phyloP scores from a whole-genome alignment of 2,329 filamentous ascomycete genomes.

The Stemphylium vesicarium region DNA sequence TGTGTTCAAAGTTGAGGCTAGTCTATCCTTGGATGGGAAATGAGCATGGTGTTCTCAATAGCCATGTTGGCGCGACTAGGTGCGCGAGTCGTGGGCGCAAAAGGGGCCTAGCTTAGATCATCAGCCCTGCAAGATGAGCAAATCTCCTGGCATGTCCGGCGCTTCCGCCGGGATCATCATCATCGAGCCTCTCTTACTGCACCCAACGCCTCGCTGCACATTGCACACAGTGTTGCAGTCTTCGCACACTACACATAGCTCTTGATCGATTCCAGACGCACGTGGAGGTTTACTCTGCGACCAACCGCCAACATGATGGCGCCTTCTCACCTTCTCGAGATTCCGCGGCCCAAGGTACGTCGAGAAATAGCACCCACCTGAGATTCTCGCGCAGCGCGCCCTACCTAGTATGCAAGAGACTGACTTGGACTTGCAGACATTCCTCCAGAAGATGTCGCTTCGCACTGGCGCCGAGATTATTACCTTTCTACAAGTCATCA shows the following conservation, averaged over 20 bases:
- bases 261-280: neutral
- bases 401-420: conserved; percentile 1
- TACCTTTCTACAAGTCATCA: conserved; percentile 81
- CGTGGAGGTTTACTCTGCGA: conserved; percentile 6
- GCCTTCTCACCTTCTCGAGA: conserved; percentile 43
- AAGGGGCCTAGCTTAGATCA: conserved; percentile 22
- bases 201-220: conserved; percentile 5
- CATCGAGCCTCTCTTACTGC: conserved; percentile 12
- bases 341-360: conserved; percentile 49
- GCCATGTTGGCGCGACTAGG: neutral
- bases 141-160: conserved; percentile 27
- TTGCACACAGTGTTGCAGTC: conserved; percentile 13
- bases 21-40: neutral
- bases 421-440: conserved; percentile 63
- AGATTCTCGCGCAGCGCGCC: neutral
- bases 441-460: conserved; percentile 84
- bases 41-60: neutral
- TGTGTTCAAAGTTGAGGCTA: neutral
- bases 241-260: conserved; percentile 26
- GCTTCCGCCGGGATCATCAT: conserved; percentile 19
- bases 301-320: conserved; percentile 36
- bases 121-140: conserved; percentile 30
- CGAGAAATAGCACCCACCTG: conserved; percentile 8
- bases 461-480: conserved; percentile 87
- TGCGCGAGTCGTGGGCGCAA: conserved; percentile 11